Evolutionary conservation across 2,329 filamentous ascomycete species (phyloP).

Genomic region (Pestalotiopsis sp.): DNA sequence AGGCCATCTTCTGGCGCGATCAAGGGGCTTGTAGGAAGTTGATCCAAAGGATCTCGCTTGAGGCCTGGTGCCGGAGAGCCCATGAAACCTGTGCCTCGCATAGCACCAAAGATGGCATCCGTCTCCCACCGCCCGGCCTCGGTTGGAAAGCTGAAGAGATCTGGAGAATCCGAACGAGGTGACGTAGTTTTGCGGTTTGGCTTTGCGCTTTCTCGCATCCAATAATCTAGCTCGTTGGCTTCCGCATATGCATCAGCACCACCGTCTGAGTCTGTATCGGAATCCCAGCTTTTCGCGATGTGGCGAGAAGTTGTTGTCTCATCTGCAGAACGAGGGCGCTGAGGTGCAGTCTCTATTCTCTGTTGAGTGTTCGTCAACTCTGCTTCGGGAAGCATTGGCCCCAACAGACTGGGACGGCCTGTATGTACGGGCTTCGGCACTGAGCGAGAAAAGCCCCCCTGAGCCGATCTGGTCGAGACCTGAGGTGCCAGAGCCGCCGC

Average conservation of each 20-base stretch:
- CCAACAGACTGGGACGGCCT: conserved; percentile 27
- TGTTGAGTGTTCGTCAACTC: conserved; percentile 25
- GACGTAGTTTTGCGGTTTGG: conserved; percentile 31
- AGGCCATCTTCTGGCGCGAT: conserved; percentile 39
- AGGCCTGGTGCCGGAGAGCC: conserved; percentile 32
- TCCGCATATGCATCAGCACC: conserved; percentile 39
- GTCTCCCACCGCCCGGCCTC: conserved; percentile 47
- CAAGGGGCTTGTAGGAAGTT: conserved; percentile 43
- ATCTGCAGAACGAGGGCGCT: conserved; percentile 49
- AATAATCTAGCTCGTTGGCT: conserved; percentile 56
- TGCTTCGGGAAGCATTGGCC: conserved; percentile 30
- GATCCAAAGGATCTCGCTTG: conserved; percentile 46
- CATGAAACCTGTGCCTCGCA: conserved; percentile 36
- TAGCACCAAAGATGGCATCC: conserved; percentile 47
- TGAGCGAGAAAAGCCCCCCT: conserved; percentile 22
- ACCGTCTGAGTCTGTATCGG: conserved; percentile 51
- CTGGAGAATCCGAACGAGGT: conserved; percentile 44
- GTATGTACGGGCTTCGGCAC: conserved; percentile 36
- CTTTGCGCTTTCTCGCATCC: conserved; percentile 57
- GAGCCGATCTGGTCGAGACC: conserved; percentile 1
- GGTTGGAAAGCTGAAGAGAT: conserved; percentile 56
- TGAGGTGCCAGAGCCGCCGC: conserved; percentile 11
- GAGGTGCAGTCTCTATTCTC: conserved; percentile 30
- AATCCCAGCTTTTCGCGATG: conserved; percentile 45
- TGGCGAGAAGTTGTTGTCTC: conserved; percentile 45